phyloP scores from a whole-genome alignment of 2,329 filamentous ascomycete species.

The Lecanoromycetidae sp. region DNA sequence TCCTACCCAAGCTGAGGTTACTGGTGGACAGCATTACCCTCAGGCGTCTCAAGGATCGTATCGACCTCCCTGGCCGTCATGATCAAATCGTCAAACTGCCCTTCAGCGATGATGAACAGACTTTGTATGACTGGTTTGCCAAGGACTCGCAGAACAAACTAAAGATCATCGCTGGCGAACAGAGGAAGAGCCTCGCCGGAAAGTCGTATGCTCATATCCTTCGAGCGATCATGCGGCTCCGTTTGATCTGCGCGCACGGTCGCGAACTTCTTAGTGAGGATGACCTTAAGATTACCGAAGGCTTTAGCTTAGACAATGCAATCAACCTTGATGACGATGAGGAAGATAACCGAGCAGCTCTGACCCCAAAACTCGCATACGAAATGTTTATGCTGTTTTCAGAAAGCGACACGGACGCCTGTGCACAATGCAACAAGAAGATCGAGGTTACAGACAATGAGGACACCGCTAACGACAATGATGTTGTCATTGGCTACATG shows the following conservation, averaged over 20 bases:
- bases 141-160: slow-evolving; percentile 70
- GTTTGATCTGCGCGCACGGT: slow-evolving; percentile 88
- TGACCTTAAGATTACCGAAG: slow-evolving; percentile 67
- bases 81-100: slow-evolving; percentile 63
- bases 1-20: slow-evolving; percentile 72
- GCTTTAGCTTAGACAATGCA: slow-evolving; percentile 69
- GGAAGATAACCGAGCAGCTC: slow-evolving; percentile 40
- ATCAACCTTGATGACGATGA: slow-evolving; percentile 77
- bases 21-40: slow-evolving; percentile 92
- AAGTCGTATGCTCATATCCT: slow-evolving; percentile 89
- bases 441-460: slow-evolving; percentile 45
- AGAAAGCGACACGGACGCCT: slow-evolving; percentile 66
- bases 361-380: slow-evolving; percentile 61
- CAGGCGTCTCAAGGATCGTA: slow-evolving; percentile 80
- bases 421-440: slow-evolving; percentile 55
- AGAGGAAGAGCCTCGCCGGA: slow-evolving; percentile 59
- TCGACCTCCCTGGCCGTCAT: slow-evolving; percentile 62
- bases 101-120: slow-evolving; percentile 62
- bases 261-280: slow-evolving; percentile 76
- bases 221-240: slow-evolving; percentile 78
- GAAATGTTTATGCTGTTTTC: slow-evolving; percentile 75
- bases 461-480: slow-evolving; percentile 41
- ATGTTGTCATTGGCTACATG: slow-evolving; percentile 62
- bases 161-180: slow-evolving; percentile 55
- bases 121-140: slow-evolving; percentile 74